Evolutionary conservation across 768 basidiomycete genomes (phyloP), one percentile per base, ranked within the genome.

Genomic region (Infundibulicybe gibba): DNA sequence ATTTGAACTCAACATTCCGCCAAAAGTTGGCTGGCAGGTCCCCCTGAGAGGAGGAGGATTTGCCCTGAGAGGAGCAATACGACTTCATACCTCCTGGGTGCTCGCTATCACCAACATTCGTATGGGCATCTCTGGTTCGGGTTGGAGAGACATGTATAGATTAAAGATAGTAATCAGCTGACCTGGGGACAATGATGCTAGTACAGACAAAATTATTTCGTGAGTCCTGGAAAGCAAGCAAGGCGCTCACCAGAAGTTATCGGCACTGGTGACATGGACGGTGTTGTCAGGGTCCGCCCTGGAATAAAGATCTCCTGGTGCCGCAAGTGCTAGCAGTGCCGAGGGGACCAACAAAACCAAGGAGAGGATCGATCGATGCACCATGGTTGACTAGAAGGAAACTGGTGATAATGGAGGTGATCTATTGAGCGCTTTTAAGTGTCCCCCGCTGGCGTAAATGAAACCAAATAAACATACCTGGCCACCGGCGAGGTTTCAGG

Each of bases 91-190:
- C 76, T 16, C 77, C 77, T 0, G 76, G 76, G 43, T 69, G 67
- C 55, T 79, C 79, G 51, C 72, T 75, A 49, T 77, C 75, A 10
- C 79, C 77, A 43, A 80, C 70, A 51, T 76, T 63, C 10, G 76
- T 79, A 53, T 75, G 65, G 2, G 69, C 56, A 43, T 69, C 56
- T 31, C 75, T 73, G 33, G 47, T 53, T 45, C 35, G 3, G 10
- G 35, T 38, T 38, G 17, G 17, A 10, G 14, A 3, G 6, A 3
- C n/a, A 38, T 38, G 35, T 38, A 19, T 3, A n/a, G 35, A 10
- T 10, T n/a, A 38, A 10, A 10, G 17, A n/a, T 14, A 10, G n/a
- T n/a, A 10, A 19, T n/a, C n/a, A 14, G 40, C 54, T 40, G 44
- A 67, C 65, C 68, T 61, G 32, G 72, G 70, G 64, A 74, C 66